Conservation (phyloP, 257 asterid species). For the Rubia yunnanensis region DNA sequence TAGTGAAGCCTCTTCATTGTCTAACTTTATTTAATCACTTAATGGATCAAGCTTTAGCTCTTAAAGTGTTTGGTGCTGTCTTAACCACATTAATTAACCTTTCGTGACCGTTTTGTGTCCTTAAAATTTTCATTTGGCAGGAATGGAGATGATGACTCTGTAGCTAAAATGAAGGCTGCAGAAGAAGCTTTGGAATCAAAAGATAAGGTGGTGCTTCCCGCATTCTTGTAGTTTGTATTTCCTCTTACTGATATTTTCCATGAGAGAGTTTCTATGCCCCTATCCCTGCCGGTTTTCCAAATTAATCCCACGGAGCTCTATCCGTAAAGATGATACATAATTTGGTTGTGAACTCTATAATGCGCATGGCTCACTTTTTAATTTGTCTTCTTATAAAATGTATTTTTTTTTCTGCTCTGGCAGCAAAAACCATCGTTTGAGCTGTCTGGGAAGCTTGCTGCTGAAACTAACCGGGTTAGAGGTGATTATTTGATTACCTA, state of each 20-base stretch:
- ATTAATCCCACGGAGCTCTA: background rate
- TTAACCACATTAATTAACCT: background rate
- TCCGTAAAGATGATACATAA: background rate
- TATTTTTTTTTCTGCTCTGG: constrained; percentile 18
- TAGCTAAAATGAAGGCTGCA: constrained; percentile 78
- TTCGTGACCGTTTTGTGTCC: background rate
- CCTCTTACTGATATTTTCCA: background rate
- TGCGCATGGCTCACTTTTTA: background rate
- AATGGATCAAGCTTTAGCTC: background rate
- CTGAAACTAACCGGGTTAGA: constrained; percentile 85
- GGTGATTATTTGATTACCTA: constrained; percentile 35
- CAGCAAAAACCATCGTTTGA: constrained; percentile 97
- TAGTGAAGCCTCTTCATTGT: too few species aligned
- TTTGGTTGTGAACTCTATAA: background rate
- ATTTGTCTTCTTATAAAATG: constrained; percentile 8
- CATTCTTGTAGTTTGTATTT: background rate
- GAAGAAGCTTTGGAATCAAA: constrained; percentile 72
- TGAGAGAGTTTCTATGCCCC: too few species aligned
- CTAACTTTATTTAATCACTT: too few species aligned
- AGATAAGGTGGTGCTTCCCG: constrained; percentile 42
- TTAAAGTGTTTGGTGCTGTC: background rate
- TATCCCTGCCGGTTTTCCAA: too few species aligned
- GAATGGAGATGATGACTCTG: constrained; percentile 53
- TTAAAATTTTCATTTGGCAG: constrained; percentile 31
- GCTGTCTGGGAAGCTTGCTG: constrained; percentile 98